Evolutionary conservation across 75 land plant species (phyloP).

Genomic region (Pinus taeda): DNA sequence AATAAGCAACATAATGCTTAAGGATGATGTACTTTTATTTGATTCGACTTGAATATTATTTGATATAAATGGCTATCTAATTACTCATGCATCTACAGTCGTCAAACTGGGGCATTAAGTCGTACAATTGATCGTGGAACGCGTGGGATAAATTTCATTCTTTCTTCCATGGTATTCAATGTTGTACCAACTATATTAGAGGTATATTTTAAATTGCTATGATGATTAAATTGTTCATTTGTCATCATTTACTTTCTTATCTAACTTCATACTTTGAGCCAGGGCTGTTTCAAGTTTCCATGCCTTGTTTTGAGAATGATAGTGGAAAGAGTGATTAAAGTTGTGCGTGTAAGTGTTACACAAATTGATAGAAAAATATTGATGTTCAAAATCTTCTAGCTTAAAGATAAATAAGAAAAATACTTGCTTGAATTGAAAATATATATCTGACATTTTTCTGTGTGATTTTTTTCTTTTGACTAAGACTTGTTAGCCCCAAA

Average conservation of each 20-base stretch:
- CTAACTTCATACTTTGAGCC: neutral
- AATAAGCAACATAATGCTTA: no score
- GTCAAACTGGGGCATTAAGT: conserved; percentile 91
- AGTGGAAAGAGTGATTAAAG: neutral
- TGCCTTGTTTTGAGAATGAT: neutral
- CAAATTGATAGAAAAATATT: no score
- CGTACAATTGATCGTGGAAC: conserved; percentile 95
- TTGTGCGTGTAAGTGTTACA: neutral
- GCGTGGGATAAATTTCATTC: conserved; percentile 90
- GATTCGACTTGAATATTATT: neutral
- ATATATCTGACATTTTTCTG: no score
- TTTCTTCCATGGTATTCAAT: conserved; percentile 88
- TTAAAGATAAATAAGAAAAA: no score
- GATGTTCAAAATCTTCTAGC: no score
- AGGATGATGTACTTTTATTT: neutral
- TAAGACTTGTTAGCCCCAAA: no score
- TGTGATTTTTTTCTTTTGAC: no score
- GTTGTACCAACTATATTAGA: conserved; percentile 94
- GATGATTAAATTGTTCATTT: neutral
- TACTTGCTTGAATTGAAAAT: no score
- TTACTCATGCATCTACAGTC: conserved; percentile 34
- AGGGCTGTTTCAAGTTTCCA: neutral
- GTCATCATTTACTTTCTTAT: neutral
- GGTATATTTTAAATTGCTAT: conserved; percentile 36
- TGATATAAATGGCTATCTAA: neutral